These are phyloP conservation scores for Camellia granthamiana DNA, from an alignment of 148 eudicot genomes.

Conservation along the genomic window DNA sequence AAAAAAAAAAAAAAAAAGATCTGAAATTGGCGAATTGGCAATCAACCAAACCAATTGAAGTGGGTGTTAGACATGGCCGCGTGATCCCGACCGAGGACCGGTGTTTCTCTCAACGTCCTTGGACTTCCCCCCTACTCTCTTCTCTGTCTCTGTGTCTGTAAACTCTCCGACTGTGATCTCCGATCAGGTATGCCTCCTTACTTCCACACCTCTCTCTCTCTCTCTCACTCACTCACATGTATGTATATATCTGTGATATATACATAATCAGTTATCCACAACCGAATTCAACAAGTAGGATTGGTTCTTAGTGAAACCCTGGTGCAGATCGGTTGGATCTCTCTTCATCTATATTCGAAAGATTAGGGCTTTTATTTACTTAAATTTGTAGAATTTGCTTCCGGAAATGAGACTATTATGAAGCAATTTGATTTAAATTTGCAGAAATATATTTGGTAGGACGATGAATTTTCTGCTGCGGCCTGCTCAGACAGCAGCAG, in stretches of 20 bases:
- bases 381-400: neutral
- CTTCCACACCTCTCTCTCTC: neutral
- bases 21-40: neutral
- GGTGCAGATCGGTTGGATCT: neutral
- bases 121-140: neutral
- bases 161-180: constrained; percentile 15
- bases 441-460: constrained; percentile 26
- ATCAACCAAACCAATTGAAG: neutral
- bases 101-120: neutral
- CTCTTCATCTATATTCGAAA: neutral
- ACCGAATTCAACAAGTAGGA: neutral
- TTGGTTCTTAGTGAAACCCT: neutral
- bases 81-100: neutral
- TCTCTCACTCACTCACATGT: neutral
- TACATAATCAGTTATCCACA: neutral
- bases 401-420: neutral
- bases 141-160: no score
- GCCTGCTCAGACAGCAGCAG: constrained; percentile 53
- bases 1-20: neutral
- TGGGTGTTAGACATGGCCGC: neutral
- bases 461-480: constrained; percentile 85
- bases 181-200: constrained; percentile 26
- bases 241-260: neutral
- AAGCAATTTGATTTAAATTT: neutral
- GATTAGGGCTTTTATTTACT: neutral